These are phyloP conservation scores for Betula pendula DNA, from an alignment of 306 rosid species.

Conservation along the genomic window DNA sequence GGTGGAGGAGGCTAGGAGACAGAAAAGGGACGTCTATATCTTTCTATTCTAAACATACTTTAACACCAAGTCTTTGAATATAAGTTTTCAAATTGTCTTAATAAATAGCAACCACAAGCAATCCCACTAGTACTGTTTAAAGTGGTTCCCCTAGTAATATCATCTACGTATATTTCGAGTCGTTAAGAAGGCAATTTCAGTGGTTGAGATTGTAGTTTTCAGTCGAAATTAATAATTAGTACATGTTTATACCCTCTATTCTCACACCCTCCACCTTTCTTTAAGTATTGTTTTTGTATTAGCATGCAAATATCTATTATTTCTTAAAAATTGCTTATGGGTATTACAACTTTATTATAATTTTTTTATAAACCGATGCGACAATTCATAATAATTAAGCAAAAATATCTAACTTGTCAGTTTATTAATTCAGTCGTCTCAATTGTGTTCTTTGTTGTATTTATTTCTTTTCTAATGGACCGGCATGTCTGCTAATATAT, in stretches of 20 bases:
- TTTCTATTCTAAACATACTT: conserved; percentile 22
- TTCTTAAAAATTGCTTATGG: too few species aligned
- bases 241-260: conserved; percentile 9
- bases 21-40: conserved; percentile 26
- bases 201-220: conserved; percentile 36
- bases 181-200: conserved; percentile 46
- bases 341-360: too few species aligned
- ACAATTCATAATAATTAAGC: too few species aligned
- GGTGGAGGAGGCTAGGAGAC: background rate
- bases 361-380: too few species aligned
- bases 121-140: conserved; percentile 13
- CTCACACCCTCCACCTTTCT: background rate
- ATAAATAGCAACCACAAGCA: background rate
- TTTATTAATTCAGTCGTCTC: too few species aligned
- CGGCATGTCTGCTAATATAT: too few species aligned
- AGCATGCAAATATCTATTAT: too few species aligned
- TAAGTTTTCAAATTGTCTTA: background rate
- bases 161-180: conserved; percentile 31
- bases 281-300: too few species aligned
- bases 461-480: too few species aligned
- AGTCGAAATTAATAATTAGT: conserved; percentile 22
- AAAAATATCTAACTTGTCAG: too few species aligned
- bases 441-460: too few species aligned
- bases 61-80: conserved; percentile 15
- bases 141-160: conserved; percentile 5